Evolutionary conservation across 208 protist species (phyloP), one percentile per base, ranked within the genome.

Genomic region (Crithidia brevicula): DNA sequence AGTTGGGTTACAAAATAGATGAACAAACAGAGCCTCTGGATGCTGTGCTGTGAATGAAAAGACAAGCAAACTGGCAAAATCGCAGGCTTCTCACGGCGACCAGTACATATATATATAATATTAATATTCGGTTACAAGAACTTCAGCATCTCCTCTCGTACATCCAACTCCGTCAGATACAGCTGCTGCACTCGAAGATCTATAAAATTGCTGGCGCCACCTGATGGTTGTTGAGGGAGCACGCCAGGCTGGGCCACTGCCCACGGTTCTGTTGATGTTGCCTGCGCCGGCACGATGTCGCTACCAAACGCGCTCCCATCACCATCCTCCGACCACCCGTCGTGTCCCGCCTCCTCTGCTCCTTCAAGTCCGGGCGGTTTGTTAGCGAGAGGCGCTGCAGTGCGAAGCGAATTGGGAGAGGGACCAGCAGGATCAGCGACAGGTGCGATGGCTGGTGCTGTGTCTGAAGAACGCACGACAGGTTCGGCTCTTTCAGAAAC

Each of bases 91-190:
- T n/a, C n/a, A n/a, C n/a, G n/a, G n/a, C n/a, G n/a, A n/a, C n/a
- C n/a, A n/a, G n/a, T n/a, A n/a, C n/a, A n/a, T n/a, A n/a, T n/a
- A n/a, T n/a, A n/a, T n/a, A n/a, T n/a, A n/a, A n/a, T n/a, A n/a
- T n/a, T n/a, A n/a, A n/a, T n/a, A n/a, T n/a, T n/a, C n/a, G n/a
- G 20, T 71, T 36, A 70, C 15, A 80, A 33, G 11, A 69, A 60
- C 20, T 52, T 53, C 7, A 64, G 11, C 30, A 76, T 5, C 40
- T 59, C 36, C 40, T 52, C 61, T 4, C 70, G 70, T 36, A 60
- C 18, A 43, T 58, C 40, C 47, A 76, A 27, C 31, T 76, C 70
- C 6, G n/a, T 31, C 27, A 52, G n/a, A 45, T 66, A 76, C 54
- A 70, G 16, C 31, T 69, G 53, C 25, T 66, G 53, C 31, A 63